These are phyloP conservation scores for Suillus subalutaceus DNA, from an alignment of 768 basidiomycete species.

Conservation along the genomic window DNA sequence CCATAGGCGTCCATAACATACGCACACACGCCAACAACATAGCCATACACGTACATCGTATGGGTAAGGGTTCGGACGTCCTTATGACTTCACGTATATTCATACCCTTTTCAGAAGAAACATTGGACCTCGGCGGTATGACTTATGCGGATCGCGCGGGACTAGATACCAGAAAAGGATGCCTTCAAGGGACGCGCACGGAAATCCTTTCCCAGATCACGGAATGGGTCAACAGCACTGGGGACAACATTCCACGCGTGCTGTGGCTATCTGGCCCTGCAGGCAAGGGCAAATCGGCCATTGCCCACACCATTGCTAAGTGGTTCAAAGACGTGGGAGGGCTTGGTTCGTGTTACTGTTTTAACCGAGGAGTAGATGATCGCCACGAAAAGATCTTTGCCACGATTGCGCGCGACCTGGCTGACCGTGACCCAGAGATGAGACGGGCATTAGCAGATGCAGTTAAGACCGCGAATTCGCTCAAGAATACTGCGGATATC, in stretches of 20 bases:
- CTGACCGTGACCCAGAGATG: slow-evolving; percentile 16
- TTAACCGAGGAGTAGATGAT: slow-evolving; percentile 14
- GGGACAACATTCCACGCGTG: too few species aligned
- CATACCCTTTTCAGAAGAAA: not conserved
- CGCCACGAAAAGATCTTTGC: slow-evolving; percentile 2
- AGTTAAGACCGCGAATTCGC: not conserved
- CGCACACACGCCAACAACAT: not conserved
- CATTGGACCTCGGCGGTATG: slow-evolving; percentile 9
- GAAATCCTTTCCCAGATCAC: too few species aligned
- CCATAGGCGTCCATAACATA: too few species aligned
- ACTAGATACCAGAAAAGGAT: too few species aligned
- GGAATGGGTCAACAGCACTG: too few species aligned
- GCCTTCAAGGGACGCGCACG: too few species aligned
- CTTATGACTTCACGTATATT: too few species aligned
- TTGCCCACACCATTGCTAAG: slow-evolving; percentile 15
- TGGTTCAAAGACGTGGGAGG: slow-evolving; percentile 13
- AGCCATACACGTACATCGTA: not conserved
- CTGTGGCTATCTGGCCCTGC: too few species aligned
- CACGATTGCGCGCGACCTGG: slow-evolving; percentile 9
- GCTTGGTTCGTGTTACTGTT: slow-evolving; percentile 26
- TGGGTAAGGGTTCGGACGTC: slow-evolving; percentile 1
- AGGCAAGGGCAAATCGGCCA: slow-evolving; percentile 11
- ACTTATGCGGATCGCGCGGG: too few species aligned
- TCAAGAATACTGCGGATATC: too few species aligned
- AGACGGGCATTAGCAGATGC: not conserved